phyloP scores from a whole-genome alignment of 306 rosid genomes.

The Sicyos edulis region DNA sequence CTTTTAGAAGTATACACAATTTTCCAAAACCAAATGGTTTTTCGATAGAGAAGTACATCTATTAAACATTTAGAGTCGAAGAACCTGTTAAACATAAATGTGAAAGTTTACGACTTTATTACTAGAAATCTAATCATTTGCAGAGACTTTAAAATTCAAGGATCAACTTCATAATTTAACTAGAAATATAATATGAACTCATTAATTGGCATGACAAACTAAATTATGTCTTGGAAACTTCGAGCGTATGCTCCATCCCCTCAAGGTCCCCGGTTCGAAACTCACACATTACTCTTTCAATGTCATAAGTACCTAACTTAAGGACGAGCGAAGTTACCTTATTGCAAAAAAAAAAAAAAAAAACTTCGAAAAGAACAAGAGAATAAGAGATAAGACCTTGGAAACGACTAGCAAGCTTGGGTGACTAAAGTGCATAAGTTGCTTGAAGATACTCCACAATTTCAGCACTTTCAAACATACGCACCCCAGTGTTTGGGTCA shows the following conservation, averaged over 20 bases:
- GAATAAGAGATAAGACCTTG: slow-evolving; percentile 17
- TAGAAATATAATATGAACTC: not conserved
- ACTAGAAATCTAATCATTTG: too few relatives aligned
- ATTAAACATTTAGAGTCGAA: too few relatives aligned
- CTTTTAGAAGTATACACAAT: too few relatives aligned
- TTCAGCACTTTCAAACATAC: slow-evolving; percentile 96
- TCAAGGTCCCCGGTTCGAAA: too few relatives aligned
- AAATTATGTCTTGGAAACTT: not conserved
- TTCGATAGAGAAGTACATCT: too few relatives aligned
- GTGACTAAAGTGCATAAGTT: slow-evolving; percentile 60
- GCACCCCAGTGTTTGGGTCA: slow-evolving; percentile 94
- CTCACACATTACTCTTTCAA: too few relatives aligned
- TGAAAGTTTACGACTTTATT: not conserved
- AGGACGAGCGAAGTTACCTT: too few relatives aligned
- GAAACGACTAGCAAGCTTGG: slow-evolving; percentile 14
- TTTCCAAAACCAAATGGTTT: too few relatives aligned
- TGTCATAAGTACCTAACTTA: too few relatives aligned
- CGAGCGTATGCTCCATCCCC: too few relatives aligned
- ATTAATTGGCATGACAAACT: too few relatives aligned
- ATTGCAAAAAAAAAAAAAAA: too few relatives aligned
- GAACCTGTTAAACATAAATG: not conserved
- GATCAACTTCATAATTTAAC: not conserved
- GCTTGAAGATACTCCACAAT: slow-evolving; percentile 72
- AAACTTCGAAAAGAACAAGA: not conserved
- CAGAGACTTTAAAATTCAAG: not conserved